Percentiles rank a stretch among this genome's conserved stretches.
These are phyloP conservation scores for Amyloporia xantha DNA, from an alignment of 768 basidiomycete genomes.

Conservation along the genomic window DNA sequence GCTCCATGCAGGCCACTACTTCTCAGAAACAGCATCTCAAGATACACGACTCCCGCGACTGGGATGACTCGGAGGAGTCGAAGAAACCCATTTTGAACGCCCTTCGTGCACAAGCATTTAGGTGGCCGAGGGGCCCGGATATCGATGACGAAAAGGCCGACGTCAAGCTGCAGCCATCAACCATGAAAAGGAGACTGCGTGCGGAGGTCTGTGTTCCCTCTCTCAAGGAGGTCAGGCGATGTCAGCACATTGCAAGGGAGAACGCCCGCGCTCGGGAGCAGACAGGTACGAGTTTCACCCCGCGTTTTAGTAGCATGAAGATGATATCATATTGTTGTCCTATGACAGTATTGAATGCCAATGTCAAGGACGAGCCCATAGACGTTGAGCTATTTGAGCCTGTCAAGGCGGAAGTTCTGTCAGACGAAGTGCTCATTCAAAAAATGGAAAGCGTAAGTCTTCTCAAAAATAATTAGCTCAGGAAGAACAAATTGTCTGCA, in stretches of 20 bases:
- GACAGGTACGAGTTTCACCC: no score
- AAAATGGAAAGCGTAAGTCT: background rate
- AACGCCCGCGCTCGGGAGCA: no score
- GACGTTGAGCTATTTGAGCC: background rate
- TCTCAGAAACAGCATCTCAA: no score
- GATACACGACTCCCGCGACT: no score
- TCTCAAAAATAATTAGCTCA: background rate
- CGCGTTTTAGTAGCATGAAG: background rate
- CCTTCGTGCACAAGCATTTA: no score
- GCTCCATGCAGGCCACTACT: no score
- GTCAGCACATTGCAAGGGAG: background rate
- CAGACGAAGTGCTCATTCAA: background rate
- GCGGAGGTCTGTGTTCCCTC: background rate
- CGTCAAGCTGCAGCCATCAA: background rate
- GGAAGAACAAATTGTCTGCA: background rate
- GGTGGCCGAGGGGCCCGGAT: background rate
- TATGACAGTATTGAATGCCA: background rate
- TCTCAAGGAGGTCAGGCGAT: background rate
- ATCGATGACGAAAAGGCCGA: conserved; percentile 1
- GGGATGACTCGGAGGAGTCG: no score
- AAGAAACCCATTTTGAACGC: no score
- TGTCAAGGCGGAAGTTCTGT: background rate
- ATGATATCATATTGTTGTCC: background rate
- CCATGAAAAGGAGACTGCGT: background rate
- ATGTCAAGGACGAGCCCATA: background rate